Evolutionary conservation across 495 filamentous ascomycete genomes (phyloP), one percentile per base, ranked within the genome.

Genomic region (Umbilicaria muhlenbergii): DNA sequence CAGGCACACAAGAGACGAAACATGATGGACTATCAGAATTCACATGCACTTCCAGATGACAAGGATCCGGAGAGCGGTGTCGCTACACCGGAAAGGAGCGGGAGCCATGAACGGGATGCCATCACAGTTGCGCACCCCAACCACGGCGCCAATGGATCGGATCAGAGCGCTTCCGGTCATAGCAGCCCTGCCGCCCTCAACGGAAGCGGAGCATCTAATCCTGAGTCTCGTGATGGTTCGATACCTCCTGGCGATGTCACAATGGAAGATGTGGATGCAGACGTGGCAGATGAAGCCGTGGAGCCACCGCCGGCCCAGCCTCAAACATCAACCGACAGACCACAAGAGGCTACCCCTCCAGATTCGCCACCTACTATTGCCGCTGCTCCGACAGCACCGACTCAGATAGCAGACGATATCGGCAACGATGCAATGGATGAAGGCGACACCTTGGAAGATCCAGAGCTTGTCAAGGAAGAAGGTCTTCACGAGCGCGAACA

Each of bases 11-110:
- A 67, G 40, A 71, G 77, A 45, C 70, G 77, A 36, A 78, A 81
- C 38, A 82, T 86, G 42, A 71, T 74, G 52, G 86, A 83, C 51
- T 88, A 77, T 59, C 67, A 75, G 31, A 77, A 83, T 50, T 58
- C 78, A 17, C 48, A 71, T 47, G 74, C 78, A 39, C 62, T 66
- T 31, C 57, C 70, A 2, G 82, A 84, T 42, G 80, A 76, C 50
- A 38, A 46, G 21, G 80, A 80, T 11, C 60, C 72, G 31, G 77
- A 80, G 33, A 81, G 75, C 52, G 72, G 75, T 10, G 68, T 70
- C 36, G 67, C 65, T 4, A 77, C 77, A 2, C 73, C 68, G 11
- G 56, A 62, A 39, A 48, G 51, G n/a, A 45, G 41, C 12, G 48
- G 44, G 11, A 47, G 40, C 13, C 48, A 36, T 17, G 38, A 24